These are phyloP conservation scores for Dissoconium aciculare DNA, from an alignment of 2,329 filamentous ascomycete species.

Conservation along the genomic window DNA sequence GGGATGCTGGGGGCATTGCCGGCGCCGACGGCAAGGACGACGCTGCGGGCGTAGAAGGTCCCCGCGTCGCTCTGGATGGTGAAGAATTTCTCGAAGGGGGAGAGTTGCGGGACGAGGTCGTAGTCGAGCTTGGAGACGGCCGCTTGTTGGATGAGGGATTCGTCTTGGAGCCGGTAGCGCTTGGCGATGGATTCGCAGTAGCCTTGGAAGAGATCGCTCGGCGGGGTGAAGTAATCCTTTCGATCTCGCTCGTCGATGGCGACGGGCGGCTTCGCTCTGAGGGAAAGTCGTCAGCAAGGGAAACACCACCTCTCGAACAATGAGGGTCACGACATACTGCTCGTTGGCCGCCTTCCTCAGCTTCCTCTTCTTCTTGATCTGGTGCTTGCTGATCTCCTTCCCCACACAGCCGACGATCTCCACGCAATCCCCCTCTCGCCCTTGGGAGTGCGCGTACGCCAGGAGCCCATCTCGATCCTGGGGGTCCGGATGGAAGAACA, in stretches of 20 bases:
- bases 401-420: slow-evolving; percentile 64
- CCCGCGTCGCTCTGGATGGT: slow-evolving; percentile 44
- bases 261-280: slow-evolving; percentile 16
- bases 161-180: slow-evolving; percentile 33
- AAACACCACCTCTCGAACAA: no score
- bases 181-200: slow-evolving; percentile 29
- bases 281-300: no score
- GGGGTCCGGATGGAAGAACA: slow-evolving; percentile 73
- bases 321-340: neutral
- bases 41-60: slow-evolving; percentile 42
- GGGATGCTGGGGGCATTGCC: slow-evolving; percentile 43
- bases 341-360: slow-evolving; percentile 1
- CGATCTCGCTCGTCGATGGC: slow-evolving; percentile 33
- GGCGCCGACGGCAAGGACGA: slow-evolving; percentile 57
- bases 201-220: slow-evolving; percentile 26
- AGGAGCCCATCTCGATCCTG: slow-evolving; percentile 59
- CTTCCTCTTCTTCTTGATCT: slow-evolving; percentile 46
- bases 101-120: slow-evolving; percentile 31
- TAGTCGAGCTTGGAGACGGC: slow-evolving; percentile 48
- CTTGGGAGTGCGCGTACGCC: slow-evolving; percentile 48
- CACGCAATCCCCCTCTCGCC: slow-evolving; percentile 47
- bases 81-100: slow-evolving; percentile 43
- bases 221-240: slow-evolving; percentile 33
- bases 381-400: slow-evolving; percentile 66
- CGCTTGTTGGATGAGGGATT: slow-evolving; percentile 44